Evolutionary conservation across 2,329 filamentous ascomycete species (phyloP).

Genomic region (Ophiobolus disseminans): DNA sequence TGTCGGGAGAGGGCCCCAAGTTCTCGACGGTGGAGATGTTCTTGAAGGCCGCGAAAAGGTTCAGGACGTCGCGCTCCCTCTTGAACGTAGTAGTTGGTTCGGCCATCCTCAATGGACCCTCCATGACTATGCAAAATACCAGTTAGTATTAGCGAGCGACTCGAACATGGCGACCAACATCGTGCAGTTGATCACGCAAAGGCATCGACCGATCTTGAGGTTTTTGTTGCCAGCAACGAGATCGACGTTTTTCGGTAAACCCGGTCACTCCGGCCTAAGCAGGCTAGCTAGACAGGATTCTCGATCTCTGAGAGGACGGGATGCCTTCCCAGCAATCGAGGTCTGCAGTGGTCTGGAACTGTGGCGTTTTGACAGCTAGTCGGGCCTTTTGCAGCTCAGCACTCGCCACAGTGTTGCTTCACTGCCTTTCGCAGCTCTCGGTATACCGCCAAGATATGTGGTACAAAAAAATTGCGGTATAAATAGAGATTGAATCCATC

Average conservation of each 20-base stretch:
- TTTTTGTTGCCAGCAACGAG: neutral
- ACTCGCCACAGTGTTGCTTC: slow-evolving; percentile 2
- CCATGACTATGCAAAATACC: slow-evolving; percentile 5
- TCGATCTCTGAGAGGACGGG: neutral
- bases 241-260: neutral
- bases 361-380: neutral
- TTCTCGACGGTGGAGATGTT: slow-evolving; percentile 13
- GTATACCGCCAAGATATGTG: too few species aligned
- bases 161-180: neutral
- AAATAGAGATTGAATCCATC: too few species aligned
- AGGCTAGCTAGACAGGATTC: neutral
- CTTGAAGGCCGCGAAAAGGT: slow-evolving; percentile 20
- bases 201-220: too few species aligned
- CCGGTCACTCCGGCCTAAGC: neutral
- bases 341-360: slow-evolving; percentile 1
- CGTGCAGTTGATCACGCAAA: neutral
- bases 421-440: too few species aligned
- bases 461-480: too few species aligned
- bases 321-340: neutral
- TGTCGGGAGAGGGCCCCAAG: slow-evolving; percentile 10
- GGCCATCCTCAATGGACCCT: slow-evolving; percentile 3
- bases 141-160: neutral
- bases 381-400: neutral
- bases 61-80: slow-evolving; percentile 21
- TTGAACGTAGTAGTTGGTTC: slow-evolving; percentile 5